Base-by-base conservation (phyloP, 2,329 filamentous ascomycete species). In the Clonostachys byssicola region DNA sequence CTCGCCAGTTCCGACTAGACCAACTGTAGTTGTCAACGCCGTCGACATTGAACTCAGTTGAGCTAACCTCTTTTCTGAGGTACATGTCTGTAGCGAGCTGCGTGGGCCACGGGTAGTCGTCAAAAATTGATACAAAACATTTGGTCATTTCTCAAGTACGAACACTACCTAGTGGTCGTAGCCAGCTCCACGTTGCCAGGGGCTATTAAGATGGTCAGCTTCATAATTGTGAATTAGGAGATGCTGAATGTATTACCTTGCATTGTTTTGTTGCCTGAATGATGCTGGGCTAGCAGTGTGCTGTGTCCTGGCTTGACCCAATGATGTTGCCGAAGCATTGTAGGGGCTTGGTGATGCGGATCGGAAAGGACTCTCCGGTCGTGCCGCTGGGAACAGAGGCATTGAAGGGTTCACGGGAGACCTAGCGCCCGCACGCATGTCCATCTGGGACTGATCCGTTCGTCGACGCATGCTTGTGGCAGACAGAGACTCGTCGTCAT, bases 141-240 rank as follows among this genome's bases (percentile, higher is more conserved):
- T 30, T 30, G 23, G 9, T 30, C 9, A 30, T 30, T 30, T 30
- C 23, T 30, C n/a, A 33, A 43, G 30, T 16, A 33, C 10, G 10
- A 5, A 8, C 20, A 43, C 30, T 20, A 18, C 40, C 38, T 50
- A 50, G 34, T 70, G 63, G 17, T 73, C 70, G 52, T 73, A 73
- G 39, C 70, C 70, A 42, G 70, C 70, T 49, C 70, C 70, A 50
- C 70, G 70, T 54, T 73, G 70, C 70, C 70, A 73, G 23, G 70
- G 70, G 55, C 70, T 72, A 42, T 48, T 23, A 38, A 8, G 14
- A 33, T 12, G n/a, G 47, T 56, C 51, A 59, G 59, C 34, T 14
- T 40, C 12, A 13, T 12, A 34, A 6, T 18, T 6, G n/a, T 40
- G 44, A 13, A 20, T 17, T 38, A 10, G 5, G 12, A 3, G 5